Percentiles rank a stretch among this genome's conserved stretches.
These are phyloP conservation scores for Tuber calosporum DNA, from an alignment of 495 filamentous ascomycete species.

Conservation along the genomic window DNA sequence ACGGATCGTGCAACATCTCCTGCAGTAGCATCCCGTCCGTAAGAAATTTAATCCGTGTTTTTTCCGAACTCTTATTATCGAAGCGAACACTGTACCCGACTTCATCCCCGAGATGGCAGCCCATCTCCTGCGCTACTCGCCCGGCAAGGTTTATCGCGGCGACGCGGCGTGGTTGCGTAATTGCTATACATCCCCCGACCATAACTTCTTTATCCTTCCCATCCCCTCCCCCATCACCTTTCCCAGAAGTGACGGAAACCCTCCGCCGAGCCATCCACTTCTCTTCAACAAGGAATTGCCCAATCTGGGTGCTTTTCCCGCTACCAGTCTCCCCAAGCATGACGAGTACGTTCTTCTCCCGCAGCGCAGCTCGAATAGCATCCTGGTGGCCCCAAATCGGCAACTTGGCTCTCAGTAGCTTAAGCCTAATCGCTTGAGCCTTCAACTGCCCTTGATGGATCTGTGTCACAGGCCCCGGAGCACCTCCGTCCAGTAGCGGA, in stretches of 20 bases:
- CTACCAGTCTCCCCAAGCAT: conserved; percentile 91
- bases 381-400: conserved; percentile 72
- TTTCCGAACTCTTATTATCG: conserved; percentile 65
- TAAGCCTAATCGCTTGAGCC: conserved; percentile 41
- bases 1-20: conserved; percentile 82
- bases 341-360: conserved; percentile 67
- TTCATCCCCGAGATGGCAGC: conserved; percentile 62
- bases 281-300: conserved; percentile 77
- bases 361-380: conserved; percentile 60
- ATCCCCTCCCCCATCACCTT: background rate
- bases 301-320: conserved; percentile 94
- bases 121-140: conserved; percentile 84
- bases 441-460: conserved; percentile 21
- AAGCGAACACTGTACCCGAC: conserved; percentile 95
- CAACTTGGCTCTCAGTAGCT: conserved; percentile 55
- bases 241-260: conserved; percentile 38
- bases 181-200: conserved; percentile 82
- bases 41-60: conserved; percentile 78
- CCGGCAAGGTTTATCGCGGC: conserved; percentile 88
- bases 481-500: conserved; percentile 16
- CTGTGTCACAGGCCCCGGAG: background rate
- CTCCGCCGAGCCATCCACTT: conserved; percentile 55
- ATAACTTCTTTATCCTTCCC: conserved; percentile 47
- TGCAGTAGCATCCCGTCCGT: conserved; percentile 97
- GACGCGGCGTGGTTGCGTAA: conserved; percentile 89